Percentiles rank a stretch among this genome's conserved stretches.
Evolutionary conservation across 305 asterid species (phyloP).

Genomic region (Caryopteris hybrid): DNA sequence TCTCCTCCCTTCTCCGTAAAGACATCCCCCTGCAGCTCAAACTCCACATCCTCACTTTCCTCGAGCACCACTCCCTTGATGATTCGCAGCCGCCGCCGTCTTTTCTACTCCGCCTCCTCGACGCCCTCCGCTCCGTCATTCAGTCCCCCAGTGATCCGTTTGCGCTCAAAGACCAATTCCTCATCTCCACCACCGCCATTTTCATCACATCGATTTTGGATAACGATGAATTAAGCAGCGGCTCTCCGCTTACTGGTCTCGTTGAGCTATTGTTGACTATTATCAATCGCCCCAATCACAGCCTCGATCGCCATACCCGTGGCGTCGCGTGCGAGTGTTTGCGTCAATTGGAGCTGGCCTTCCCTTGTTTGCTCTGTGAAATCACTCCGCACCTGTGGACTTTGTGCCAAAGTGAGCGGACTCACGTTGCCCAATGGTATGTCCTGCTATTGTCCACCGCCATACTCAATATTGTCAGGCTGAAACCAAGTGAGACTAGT

Average conservation of each 20-base stretch:
- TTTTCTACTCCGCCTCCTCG: slow-evolving; percentile 45
- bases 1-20: slow-evolving; percentile 65
- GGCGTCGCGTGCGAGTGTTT: slow-evolving; percentile 86
- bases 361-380: slow-evolving; percentile 80
- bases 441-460: slow-evolving; percentile 53
- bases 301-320: slow-evolving; percentile 75
- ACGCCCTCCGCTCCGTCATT: slow-evolving; percentile 54
- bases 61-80: slow-evolving; percentile 48
- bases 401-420: slow-evolving; percentile 76
- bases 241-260: slow-evolving; percentile 35
- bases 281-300: slow-evolving; percentile 85
- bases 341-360: slow-evolving; percentile 77
- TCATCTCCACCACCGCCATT: slow-evolving; percentile 59
- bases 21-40: slow-evolving; percentile 60
- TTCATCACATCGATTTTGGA: slow-evolving; percentile 33
- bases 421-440: slow-evolving; percentile 77
- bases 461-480: slow-evolving; percentile 43
- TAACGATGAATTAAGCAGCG: not conserved
- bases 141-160: slow-evolving; percentile 70
- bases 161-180: slow-evolving; percentile 74
- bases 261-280: slow-evolving; percentile 78
- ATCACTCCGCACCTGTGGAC: slow-evolving; percentile 65
- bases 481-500: slow-evolving; percentile 36
- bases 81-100: slow-evolving; percentile 26
- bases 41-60: slow-evolving; percentile 63